Evolutionary conservation across 371 early-diverging fungal genomes (phyloP).

Genomic region (Rhizopus delemar): DNA sequence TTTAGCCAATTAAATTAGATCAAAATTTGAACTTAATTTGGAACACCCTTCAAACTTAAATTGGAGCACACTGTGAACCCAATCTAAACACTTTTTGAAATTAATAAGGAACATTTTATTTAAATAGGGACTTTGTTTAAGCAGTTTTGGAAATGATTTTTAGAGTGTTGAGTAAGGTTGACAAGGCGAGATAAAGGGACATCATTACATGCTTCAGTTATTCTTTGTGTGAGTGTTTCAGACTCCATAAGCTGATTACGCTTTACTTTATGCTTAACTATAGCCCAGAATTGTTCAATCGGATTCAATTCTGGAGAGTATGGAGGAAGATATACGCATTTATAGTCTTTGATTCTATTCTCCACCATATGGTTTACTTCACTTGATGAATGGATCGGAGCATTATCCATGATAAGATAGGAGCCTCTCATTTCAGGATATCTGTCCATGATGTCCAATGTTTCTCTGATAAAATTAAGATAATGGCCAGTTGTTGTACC

Average conservation of each 20-base stretch:
- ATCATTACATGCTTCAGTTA: slow-evolving; percentile 20
- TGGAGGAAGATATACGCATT: no score
- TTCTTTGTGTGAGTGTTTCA: slow-evolving; percentile 19
- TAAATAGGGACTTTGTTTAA: slow-evolving; percentile 13
- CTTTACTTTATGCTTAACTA: slow-evolving; percentile 5
- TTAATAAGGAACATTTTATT: slow-evolving; percentile 11
- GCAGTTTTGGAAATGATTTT: slow-evolving; percentile 19
- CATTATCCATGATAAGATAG: background rate
- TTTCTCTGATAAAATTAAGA: no score
- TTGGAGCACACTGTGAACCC: background rate
- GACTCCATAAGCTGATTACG: no score
- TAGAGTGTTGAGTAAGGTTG: slow-evolving; percentile 23
- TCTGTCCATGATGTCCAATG: no score
- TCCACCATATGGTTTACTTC: slow-evolving; percentile 12
- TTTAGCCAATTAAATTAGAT: slow-evolving; percentile 17
- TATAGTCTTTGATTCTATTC: slow-evolving; percentile 20
- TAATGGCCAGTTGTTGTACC: no score
- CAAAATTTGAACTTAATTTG: slow-evolving; percentile 10
- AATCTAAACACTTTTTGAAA: slow-evolving; percentile 7
- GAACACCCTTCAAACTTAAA: slow-evolving; percentile 11
- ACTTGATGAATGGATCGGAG: no score
- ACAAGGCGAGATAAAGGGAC: slow-evolving; percentile 20
- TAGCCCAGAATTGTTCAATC: slow-evolving; percentile 21
- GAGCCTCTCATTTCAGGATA: no score
- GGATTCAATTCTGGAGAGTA: slow-evolving; percentile 18